These are phyloP conservation scores for Aspergillus amoenus DNA, from an alignment of 2,329 filamentous ascomycete genomes.

Conservation along the genomic window DNA sequence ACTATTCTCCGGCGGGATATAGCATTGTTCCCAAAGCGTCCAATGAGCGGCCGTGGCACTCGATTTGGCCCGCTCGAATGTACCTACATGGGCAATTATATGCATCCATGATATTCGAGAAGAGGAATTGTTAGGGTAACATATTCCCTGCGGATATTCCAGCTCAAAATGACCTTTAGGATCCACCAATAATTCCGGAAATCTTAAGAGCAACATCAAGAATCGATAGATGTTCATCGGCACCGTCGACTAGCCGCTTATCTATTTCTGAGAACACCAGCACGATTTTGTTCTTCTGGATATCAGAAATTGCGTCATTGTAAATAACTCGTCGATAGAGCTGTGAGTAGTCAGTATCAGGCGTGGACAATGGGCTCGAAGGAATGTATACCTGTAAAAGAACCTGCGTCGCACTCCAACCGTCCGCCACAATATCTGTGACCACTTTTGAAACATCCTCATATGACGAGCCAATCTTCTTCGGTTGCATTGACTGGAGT, in stretches of 20 bases:
- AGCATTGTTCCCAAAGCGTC: background rate
- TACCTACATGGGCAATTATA: background rate
- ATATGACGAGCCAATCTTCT: slow-evolving; percentile 64
- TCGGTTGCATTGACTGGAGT: slow-evolving; percentile 73
- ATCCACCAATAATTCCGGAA: slow-evolving; percentile 62
- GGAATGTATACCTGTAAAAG: slow-evolving; percentile 65
- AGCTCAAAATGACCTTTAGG: background rate
- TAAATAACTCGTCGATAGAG: slow-evolving; percentile 75
- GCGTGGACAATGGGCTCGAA: background rate
- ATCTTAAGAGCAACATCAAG: slow-evolving; percentile 82
- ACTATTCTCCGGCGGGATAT: background rate
- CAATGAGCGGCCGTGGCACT: background rate
- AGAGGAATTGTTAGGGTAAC: background rate
- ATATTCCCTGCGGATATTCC: background rate
- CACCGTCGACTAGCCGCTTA: slow-evolving; percentile 89
- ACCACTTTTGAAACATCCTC: slow-evolving; percentile 74
- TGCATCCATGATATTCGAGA: background rate
- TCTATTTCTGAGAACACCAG: slow-evolving; percentile 90
- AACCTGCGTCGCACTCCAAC: slow-evolving; percentile 92
- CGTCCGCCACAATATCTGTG: slow-evolving; percentile 89
- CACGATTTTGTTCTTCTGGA: slow-evolving; percentile 87
- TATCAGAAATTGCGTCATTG: slow-evolving; percentile 79
- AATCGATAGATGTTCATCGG: slow-evolving; percentile 90
- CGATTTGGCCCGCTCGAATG: background rate
- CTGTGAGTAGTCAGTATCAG: slow-evolving; percentile 17